These are phyloP conservation scores for Fonsecaea monophora DNA, from an alignment of 2,329 filamentous ascomycete species.

Conservation along the genomic window DNA sequence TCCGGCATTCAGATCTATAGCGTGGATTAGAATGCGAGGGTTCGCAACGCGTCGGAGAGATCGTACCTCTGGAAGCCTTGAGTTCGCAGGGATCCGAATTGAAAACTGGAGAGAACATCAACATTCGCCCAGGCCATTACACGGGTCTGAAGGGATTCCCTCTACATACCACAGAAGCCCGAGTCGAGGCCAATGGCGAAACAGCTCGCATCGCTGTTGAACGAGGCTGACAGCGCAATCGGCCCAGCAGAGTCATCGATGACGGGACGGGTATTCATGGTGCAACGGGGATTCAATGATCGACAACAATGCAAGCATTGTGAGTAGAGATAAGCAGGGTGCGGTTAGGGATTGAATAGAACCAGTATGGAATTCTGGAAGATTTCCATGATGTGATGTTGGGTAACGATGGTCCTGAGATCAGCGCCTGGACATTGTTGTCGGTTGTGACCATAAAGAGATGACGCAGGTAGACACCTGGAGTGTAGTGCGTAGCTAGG, in stretches of 20 bases:
- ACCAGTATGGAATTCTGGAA: conserved; percentile 14
- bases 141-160: conserved; percentile 32
- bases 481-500: neutral
- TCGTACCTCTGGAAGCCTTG: conserved; percentile 65
- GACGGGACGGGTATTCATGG: conserved; percentile 87
- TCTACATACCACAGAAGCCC: conserved; percentile 77
- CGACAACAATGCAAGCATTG: conserved; percentile 3
- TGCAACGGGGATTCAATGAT: conserved; percentile 16
- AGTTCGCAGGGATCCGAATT: conserved; percentile 74
- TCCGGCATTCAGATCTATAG: conserved; percentile 76
- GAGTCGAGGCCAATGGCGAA: conserved; percentile 87
- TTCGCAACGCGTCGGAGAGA: neutral
- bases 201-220: conserved; percentile 83
- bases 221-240: conserved; percentile 79
- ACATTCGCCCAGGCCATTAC: conserved; percentile 12
- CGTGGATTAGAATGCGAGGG: conserved; percentile 11
- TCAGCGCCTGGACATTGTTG: neutral
- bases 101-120: conserved; percentile 63
- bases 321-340: neutral
- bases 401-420: neutral
- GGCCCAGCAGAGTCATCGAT: conserved; percentile 79
- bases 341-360: neutral
- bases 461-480: conserved; percentile 17
- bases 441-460: neutral
- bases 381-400: conserved; percentile 15